Evolutionary conservation across 164 flowering plant species (phyloP).

Genomic region (Chimonanthus praecox): DNA sequence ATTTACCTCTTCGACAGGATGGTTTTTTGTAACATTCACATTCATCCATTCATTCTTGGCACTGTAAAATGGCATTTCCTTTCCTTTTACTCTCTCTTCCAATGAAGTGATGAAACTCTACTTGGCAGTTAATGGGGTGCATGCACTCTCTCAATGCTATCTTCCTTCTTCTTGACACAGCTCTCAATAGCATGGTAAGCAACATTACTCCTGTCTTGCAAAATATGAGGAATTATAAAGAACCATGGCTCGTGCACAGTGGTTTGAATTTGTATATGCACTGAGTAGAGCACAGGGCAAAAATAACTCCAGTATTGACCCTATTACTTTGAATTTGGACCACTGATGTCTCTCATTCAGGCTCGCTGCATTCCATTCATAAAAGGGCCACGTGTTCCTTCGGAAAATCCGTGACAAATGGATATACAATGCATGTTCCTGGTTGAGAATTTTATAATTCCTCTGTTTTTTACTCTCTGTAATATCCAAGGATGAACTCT

Average conservation of each 20-base stretch:
- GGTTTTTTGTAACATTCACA: too few species aligned
- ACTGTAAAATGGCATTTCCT: background rate
- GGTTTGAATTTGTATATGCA: background rate
- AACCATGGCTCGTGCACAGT: background rate
- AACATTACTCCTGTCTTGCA: background rate
- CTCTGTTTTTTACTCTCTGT: background rate
- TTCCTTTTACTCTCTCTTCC: background rate
- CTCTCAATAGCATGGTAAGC: slow-evolving; percentile 63
- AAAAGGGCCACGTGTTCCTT: background rate
- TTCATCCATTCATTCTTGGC: too few species aligned
- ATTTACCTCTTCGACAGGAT: too few species aligned
- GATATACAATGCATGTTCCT: background rate
- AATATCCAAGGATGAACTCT: background rate
- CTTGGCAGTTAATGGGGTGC: slow-evolving; percentile 56
- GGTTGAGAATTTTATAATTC: background rate
- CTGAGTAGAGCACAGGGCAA: background rate
- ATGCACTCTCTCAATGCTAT: slow-evolving; percentile 58
- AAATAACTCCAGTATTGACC: background rate
- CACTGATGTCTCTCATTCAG: background rate
- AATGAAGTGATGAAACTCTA: slow-evolving; percentile 6
- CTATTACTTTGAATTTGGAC: background rate
- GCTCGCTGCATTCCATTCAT: background rate
- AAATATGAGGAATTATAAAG: background rate
- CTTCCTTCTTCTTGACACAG: slow-evolving; percentile 55
- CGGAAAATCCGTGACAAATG: too few species aligned